These are phyloP conservation scores for Fusarium camptoceras DNA, from an alignment of 2,329 filamentous ascomycete species.

Conservation along the genomic window DNA sequence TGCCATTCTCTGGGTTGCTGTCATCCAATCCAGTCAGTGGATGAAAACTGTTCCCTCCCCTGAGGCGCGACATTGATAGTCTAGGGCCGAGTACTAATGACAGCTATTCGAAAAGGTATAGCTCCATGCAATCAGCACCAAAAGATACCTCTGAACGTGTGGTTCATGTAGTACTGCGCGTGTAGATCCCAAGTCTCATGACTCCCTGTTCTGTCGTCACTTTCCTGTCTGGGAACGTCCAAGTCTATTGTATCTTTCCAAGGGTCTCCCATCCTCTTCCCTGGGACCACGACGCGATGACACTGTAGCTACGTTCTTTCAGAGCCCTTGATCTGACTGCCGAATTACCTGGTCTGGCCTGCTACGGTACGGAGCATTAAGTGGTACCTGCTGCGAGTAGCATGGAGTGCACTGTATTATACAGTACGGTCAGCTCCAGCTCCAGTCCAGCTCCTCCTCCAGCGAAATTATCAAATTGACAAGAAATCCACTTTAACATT, in stretches of 20 bases:
- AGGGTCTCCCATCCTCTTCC: conserved; percentile 29
- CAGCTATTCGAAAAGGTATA: conserved; percentile 13
- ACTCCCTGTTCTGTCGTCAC: conserved; percentile 45
- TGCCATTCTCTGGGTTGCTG: conserved; percentile 1
- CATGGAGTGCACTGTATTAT: conserved; percentile 22
- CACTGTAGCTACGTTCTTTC: conserved; percentile 5
- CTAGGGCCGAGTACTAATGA: conserved; percentile 14
- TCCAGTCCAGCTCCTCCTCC: conserved; percentile 12
- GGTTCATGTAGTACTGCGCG: conserved; percentile 14
- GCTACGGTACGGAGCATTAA: conserved; percentile 20
- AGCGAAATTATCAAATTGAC: conserved; percentile 42
- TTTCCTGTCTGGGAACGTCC: conserved; percentile 32
- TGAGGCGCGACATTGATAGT: conserved; percentile 23
- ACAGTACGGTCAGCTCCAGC: conserved; percentile 17
- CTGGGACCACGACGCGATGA: conserved; percentile 7
- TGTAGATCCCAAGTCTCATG: conserved; percentile 40
- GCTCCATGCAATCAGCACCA: not conserved
- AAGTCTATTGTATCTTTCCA: conserved; percentile 26
- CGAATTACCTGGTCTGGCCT: conserved; percentile 15
- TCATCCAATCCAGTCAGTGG: conserved; percentile 24
- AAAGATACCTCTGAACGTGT: conserved; percentile 17
- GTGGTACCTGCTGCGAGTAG: conserved; percentile 21
- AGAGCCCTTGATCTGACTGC: conserved; percentile 14
- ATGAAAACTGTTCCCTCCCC: conserved; percentile 10
- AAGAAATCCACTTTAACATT: conserved; percentile 43